Conservation (phyloP, 192 early-diverging fungal species). For the Rhizoclosmatium sp. region DNA sequence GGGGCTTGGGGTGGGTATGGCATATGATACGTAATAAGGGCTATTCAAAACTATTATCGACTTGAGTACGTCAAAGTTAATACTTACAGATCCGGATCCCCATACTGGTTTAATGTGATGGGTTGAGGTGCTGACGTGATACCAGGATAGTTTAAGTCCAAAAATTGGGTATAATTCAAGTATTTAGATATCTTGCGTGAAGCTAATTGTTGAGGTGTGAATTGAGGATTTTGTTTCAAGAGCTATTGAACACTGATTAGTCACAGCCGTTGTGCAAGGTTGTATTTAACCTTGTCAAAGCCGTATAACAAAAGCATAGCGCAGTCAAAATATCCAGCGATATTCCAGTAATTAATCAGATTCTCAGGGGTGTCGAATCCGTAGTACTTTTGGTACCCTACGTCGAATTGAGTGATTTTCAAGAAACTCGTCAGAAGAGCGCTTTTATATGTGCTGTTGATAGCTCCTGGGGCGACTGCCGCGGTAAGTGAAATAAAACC, state of each 20-base stretch:
- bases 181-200: background rate
- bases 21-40: background rate
- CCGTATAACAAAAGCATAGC: background rate
- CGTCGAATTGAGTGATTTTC: background rate
- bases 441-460: background rate
- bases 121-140: background rate
- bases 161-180: slow-evolving; percentile 1
- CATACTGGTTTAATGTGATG: background rate
- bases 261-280: background rate
- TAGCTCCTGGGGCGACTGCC: background rate
- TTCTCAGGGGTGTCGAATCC: background rate
- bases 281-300: background rate
- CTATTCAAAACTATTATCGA: background rate
- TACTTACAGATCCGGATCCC: background rate
- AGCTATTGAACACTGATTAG: background rate
- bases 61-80: background rate
- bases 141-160: background rate
- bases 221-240: background rate
- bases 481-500: background rate
- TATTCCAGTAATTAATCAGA: background rate
- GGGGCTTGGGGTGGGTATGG: background rate
- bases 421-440: background rate
- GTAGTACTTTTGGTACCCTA: background rate
- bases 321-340: background rate
- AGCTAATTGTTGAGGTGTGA: background rate